Evolutionary conservation across 352 stramenopile genomes (phyloP).

Genomic region (Globisporangium paroecandrum): DNA sequence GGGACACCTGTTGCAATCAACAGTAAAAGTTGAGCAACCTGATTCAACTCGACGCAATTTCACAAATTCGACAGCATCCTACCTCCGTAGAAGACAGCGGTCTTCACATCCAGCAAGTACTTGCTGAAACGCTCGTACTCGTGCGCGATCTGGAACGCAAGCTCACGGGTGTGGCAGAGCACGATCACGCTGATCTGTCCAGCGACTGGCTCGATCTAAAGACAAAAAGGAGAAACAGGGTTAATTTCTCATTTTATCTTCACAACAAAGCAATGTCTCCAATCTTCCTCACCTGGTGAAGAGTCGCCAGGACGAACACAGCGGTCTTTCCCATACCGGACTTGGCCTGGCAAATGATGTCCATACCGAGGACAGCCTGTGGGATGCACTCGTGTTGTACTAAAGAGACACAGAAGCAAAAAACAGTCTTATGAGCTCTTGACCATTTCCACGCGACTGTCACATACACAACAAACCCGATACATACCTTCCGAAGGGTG

Average conservation of each 20-base stretch:
- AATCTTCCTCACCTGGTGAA: conserved; percentile 92
- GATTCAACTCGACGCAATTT: neutral
- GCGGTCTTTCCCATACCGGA: conserved; percentile 99
- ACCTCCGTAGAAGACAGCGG: conserved; percentile 95
- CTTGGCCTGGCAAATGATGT: conserved; percentile 99
- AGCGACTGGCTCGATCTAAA: conserved; percentile 85
- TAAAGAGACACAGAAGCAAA: conserved; percentile 27
- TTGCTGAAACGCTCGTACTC: conserved; percentile 99
- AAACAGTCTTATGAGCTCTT: conserved; percentile 18
- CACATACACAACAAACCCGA: neutral
- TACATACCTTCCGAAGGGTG: conserved; percentile 97
- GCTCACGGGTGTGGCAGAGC: conserved; percentile 99
- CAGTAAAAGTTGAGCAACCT: neutral
- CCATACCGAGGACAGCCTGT: conserved; percentile 98
- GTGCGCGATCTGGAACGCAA: conserved; percentile 99
- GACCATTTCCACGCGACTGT: neutral
- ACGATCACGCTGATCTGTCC: conserved; percentile 96
- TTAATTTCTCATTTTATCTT: neutral
- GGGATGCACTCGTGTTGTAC: conserved; percentile 99
- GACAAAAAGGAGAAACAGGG: neutral
- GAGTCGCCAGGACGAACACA: conserved; percentile 98
- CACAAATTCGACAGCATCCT: neutral
- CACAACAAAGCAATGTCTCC: neutral
- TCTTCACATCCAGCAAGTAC: conserved; percentile 96
- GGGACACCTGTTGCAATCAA: conserved; percentile 46